These are phyloP conservation scores for Sanguinoderma infundibulare DNA, from an alignment of 1,284 basidiomycete genomes.

Conservation along the genomic window DNA sequence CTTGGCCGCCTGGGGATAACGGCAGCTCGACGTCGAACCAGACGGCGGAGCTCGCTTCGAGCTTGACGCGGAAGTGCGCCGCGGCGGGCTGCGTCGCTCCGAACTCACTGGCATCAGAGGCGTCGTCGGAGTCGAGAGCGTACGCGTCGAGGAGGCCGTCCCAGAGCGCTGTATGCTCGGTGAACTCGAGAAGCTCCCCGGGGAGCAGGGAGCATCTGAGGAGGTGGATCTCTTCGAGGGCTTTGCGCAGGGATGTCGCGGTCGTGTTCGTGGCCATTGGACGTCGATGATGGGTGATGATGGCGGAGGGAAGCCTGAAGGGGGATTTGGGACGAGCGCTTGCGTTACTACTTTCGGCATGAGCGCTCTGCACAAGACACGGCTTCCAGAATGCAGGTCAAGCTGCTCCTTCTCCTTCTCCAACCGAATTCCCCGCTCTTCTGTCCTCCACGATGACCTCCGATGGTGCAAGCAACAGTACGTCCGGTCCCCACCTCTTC, in stretches of 20 bases:
- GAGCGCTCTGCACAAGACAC: too few relatives aligned
- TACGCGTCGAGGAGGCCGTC: slow-evolving; percentile 37
- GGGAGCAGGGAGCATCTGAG: slow-evolving; percentile 64
- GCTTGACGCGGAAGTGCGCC: slow-evolving; percentile 45
- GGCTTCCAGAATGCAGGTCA: too few relatives aligned
- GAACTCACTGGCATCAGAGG: slow-evolving; percentile 7
- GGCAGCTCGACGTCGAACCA: slow-evolving; percentile 49
- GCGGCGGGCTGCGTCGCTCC: slow-evolving; percentile 8
- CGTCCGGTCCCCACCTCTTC: slow-evolving; percentile 20
- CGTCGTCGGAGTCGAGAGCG: slow-evolving; percentile 19
- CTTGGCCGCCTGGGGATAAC: too few relatives aligned
- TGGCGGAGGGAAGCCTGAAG: too few relatives aligned
- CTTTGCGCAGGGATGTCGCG: neutral
- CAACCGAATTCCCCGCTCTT: neutral
- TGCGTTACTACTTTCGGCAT: too few relatives aligned
- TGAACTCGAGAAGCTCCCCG: slow-evolving; percentile 52
- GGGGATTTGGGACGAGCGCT: too few relatives aligned
- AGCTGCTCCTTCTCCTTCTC: neutral
- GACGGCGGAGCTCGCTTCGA: slow-evolving; percentile 34
- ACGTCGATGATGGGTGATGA: neutral
- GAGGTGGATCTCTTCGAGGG: slow-evolving; percentile 55
- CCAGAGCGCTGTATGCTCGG: slow-evolving; percentile 45
- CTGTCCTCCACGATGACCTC: slow-evolving; percentile 13
- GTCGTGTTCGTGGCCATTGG: too few relatives aligned
- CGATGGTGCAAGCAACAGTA: slow-evolving; percentile 48